A percentile compares a stretch with the other conserved stretches of the same genome.
phyloP scores from a whole-genome alignment of 306 rosid genomes.

The Psophocarpus tetragonolobus region DNA sequence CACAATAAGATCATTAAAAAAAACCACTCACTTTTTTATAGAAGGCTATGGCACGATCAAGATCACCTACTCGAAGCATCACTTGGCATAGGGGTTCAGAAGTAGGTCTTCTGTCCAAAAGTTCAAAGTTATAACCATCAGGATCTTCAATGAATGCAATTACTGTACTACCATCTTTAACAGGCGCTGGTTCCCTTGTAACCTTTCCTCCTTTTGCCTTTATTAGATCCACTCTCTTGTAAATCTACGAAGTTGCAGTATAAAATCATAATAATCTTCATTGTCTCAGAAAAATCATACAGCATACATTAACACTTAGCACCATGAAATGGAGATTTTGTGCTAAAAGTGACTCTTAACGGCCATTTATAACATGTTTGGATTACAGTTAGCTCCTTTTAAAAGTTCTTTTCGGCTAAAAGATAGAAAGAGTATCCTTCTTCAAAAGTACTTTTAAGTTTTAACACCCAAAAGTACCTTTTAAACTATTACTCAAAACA shows the following conservation, averaged over 20 bases:
- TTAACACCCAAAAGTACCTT: too few relatives aligned
- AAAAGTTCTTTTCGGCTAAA: too few relatives aligned
- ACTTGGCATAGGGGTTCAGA: slow-evolving; percentile 90
- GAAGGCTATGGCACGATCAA: slow-evolving; percentile 76
- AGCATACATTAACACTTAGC: neutral
- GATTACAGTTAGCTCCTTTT: too few relatives aligned
- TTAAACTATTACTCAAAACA: too few relatives aligned
- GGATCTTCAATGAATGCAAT: slow-evolving; percentile 88
- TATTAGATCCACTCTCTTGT: slow-evolving; percentile 68
- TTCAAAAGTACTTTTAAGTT: too few relatives aligned
- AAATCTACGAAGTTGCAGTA: slow-evolving; percentile 48
- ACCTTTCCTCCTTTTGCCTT: slow-evolving; percentile 87
- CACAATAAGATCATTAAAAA: slow-evolving; percentile 17
- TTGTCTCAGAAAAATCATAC: neutral
- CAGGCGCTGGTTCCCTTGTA: slow-evolving; percentile 71
- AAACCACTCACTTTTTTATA: slow-evolving; percentile 68
- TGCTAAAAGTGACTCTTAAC: neutral
- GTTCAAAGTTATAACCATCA: slow-evolving; percentile 86
- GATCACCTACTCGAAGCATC: slow-evolving; percentile 91
- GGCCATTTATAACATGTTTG: too few relatives aligned
- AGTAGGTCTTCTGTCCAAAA: slow-evolving; percentile 74
- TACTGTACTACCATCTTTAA: slow-evolving; percentile 63
- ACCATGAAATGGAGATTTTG: slow-evolving; percentile 5
- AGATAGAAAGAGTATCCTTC: too few relatives aligned
- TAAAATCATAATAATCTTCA: neutral